Conservation (phyloP, 164 flowering plant genomes). For the Berberis vulgaris region DNA sequence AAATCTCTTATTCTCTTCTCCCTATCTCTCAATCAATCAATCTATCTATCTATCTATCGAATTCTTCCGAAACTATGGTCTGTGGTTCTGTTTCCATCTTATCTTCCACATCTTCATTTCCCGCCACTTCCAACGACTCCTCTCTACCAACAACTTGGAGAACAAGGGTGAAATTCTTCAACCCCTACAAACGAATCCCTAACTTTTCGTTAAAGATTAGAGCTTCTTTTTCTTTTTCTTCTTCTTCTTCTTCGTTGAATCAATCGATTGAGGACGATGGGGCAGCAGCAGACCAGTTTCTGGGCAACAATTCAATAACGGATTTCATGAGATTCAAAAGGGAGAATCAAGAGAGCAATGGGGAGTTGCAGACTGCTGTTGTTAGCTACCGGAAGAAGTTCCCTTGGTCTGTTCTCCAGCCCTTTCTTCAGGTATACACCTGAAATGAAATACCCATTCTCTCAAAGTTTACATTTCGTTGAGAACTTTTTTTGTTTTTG, state of each 20-base stretch:
- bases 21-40: neutral
- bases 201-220: constrained; percentile 6
- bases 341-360: constrained; percentile 20
- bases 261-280: constrained; percentile 30
- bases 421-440: constrained; percentile 63
- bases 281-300: constrained; percentile 42
- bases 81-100: constrained; percentile 30
- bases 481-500: neutral
- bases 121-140: constrained; percentile 19
- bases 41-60: neutral
- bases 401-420: constrained; percentile 76
- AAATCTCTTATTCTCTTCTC: no score
- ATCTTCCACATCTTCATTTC: constrained; percentile 27
- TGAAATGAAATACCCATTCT: neutral
- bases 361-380: constrained; percentile 89
- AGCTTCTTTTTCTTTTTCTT: constrained; percentile 5
- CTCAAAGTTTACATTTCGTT: neutral
- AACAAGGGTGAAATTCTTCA: neutral
- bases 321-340: constrained; percentile 83
- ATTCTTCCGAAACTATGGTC: constrained; percentile 21
- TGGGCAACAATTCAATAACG: constrained; percentile 56
- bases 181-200: constrained; percentile 9
- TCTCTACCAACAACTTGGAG: constrained; percentile 6
- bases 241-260: constrained; percentile 1
- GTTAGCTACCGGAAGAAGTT: constrained; percentile 72